Conservation (phyloP, 1,139 yeast species). For the Candida freyschussii region DNA sequence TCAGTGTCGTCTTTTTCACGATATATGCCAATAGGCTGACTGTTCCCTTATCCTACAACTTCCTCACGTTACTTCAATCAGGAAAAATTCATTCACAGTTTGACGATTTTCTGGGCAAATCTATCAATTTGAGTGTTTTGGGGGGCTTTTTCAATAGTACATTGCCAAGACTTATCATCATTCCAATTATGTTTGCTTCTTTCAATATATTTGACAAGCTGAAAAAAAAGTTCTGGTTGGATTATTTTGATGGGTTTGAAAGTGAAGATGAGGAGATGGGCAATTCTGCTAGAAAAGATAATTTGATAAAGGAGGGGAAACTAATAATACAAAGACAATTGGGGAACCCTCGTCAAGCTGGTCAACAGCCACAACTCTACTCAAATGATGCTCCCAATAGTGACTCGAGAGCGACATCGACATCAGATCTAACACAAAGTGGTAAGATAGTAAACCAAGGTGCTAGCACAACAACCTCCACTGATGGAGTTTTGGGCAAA, state of each 20-base stretch:
- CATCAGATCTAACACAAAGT: no score
- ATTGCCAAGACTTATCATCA: slow-evolving; percentile 65
- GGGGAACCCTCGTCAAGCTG: no score
- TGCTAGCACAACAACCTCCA: no score
- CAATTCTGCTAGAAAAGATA: slow-evolving; percentile 11
- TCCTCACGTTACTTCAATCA: slow-evolving; percentile 50
- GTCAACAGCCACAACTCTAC: no score
- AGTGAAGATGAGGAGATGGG: slow-evolving; percentile 38
- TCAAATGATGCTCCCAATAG: no score
- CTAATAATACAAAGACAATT: slow-evolving; percentile 24
- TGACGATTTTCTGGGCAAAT: slow-evolving; percentile 61
- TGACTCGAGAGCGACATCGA: no score
- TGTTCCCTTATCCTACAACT: slow-evolving; percentile 77
- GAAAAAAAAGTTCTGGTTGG: slow-evolving; percentile 39
- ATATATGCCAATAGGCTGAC: slow-evolving; percentile 80
- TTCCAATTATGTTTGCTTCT: slow-evolving; percentile 60
- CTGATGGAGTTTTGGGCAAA: no score
- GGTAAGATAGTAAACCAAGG: no score
- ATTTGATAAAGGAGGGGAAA: slow-evolving; percentile 24
- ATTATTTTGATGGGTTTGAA: slow-evolving; percentile 48
- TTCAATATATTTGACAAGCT: slow-evolving; percentile 68
- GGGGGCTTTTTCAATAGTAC: slow-evolving; percentile 70
- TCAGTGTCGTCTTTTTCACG: slow-evolving; percentile 70
- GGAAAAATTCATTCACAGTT: slow-evolving; percentile 39
- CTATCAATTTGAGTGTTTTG: slow-evolving; percentile 69